These are phyloP conservation scores for Coemansia erecta DNA, from an alignment of 192 early-diverging fungal genomes.

Conservation along the genomic window DNA sequence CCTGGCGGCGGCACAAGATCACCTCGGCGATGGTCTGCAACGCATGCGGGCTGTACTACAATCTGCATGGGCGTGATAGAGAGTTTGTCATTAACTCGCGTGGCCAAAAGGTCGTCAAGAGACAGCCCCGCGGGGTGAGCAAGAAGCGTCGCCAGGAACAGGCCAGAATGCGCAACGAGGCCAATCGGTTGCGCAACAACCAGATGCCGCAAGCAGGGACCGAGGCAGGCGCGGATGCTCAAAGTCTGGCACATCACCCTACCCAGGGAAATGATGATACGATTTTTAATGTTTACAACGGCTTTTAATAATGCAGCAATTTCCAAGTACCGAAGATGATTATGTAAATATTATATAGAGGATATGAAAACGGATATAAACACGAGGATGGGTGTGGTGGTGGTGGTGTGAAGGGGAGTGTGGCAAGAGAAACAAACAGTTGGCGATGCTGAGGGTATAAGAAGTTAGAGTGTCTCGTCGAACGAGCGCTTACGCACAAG, in stretches of 20 bases:
- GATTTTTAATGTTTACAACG: no score
- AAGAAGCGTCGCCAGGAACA: background rate
- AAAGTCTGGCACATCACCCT: no score
- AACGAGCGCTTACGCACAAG: conserved; percentile 44
- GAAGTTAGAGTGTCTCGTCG: conserved; percentile 32
- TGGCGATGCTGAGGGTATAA: background rate
- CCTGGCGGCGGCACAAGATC: background rate
- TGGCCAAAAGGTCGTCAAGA: conserved; percentile 2
- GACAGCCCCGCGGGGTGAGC: background rate
- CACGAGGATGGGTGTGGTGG: no score
- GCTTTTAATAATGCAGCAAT: no score
- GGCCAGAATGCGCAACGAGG: no score
- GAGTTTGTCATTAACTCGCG: background rate
- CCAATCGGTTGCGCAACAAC: no score
- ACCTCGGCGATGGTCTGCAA: background rate
- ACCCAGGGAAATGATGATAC: no score
- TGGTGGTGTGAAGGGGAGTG: background rate
- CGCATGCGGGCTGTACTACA: conserved; percentile 1
- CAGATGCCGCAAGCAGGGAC: no score
- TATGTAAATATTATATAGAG: background rate
- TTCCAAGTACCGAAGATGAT: background rate
- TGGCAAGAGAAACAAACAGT: conserved; percentile 2
- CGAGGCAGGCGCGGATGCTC: no score
- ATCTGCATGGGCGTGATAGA: background rate
- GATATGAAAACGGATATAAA: no score